A percentile compares a stretch with the other conserved stretches of the same genome.
Conservation (phyloP, 108 stramenopile genomes). For the Aureococcus anophagefferens region DNA sequence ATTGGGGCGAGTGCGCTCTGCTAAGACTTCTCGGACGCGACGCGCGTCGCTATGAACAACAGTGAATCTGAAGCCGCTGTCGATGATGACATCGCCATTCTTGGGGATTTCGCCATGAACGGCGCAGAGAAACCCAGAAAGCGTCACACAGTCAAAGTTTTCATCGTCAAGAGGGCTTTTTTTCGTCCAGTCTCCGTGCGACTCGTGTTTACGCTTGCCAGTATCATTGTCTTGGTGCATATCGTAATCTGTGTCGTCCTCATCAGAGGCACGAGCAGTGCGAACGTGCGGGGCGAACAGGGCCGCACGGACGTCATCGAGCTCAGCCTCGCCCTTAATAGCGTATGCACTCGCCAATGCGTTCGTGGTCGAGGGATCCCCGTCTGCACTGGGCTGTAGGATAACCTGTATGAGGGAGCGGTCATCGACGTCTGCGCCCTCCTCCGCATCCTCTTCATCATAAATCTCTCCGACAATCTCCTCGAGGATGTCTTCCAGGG, state of each 20-base stretch:
- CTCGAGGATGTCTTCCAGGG: conserved; percentile 89
- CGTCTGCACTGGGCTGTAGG: conserved; percentile 61
- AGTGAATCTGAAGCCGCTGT: neutral
- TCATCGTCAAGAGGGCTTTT: neutral
- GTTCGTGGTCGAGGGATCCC: neutral
- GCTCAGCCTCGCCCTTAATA: conserved; percentile 80
- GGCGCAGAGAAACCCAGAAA: conserved; percentile 82
- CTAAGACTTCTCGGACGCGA: neutral
- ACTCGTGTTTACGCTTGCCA: conserved; percentile 74
- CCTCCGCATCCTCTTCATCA: conserved; percentile 71
- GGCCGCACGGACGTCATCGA: conserved; percentile 73
- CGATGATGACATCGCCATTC: conserved; percentile 73
- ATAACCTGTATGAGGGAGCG: conserved; percentile 59
- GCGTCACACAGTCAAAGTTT: conserved; percentile 70
- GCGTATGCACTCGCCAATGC: too few species aligned
- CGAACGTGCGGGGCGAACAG: conserved; percentile 63
- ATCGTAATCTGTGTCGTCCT: too few species aligned
- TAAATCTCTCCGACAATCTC: conserved; percentile 77
- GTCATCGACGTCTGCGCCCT: conserved; percentile 73
- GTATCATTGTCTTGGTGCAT: too few species aligned
- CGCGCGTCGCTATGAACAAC: neutral
- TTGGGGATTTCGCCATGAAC: conserved; percentile 84
- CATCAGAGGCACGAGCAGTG: too few species aligned
- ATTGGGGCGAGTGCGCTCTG: too few species aligned
- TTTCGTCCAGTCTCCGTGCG: too few species aligned